Evolutionary conservation across 2,329 filamentous ascomycete species (phyloP).

Genomic region (Pseudocercospora fuligena): DNA sequence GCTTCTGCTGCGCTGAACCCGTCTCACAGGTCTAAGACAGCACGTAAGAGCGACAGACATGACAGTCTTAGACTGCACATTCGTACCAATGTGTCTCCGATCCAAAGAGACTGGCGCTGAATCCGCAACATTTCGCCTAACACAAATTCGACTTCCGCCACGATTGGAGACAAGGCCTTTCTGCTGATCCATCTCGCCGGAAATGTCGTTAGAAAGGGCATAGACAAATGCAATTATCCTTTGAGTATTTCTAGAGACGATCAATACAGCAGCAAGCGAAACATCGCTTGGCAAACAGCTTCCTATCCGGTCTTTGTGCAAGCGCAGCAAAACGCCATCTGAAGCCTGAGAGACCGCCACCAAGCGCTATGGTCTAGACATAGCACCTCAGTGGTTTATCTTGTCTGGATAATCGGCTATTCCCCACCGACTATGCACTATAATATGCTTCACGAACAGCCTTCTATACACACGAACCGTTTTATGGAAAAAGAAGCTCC

Average conservation of each 20-base stretch:
- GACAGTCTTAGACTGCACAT: not conserved
- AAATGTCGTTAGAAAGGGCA: too few species aligned
- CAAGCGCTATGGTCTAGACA: not conserved
- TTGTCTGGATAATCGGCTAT: not conserved
- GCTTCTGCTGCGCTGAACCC: not conserved
- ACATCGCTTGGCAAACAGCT: too few species aligned
- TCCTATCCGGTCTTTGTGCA: too few species aligned
- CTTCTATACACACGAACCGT: not conserved
- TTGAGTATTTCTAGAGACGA: too few species aligned
- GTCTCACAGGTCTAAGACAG: not conserved
- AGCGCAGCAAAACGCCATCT: too few species aligned
- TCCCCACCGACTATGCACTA: not conserved
- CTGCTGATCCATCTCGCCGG: too few species aligned
- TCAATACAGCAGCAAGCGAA: too few species aligned
- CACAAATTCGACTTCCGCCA: too few species aligned
- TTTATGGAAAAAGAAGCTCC: not conserved
- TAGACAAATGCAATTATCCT: too few species aligned
- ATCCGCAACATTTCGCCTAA: too few species aligned
- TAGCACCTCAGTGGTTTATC: not conserved
- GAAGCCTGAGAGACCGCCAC: not conserved
- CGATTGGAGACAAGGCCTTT: too few species aligned
- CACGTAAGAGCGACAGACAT: not conserved
- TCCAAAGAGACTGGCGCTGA: too few species aligned
- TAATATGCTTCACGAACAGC: not conserved
- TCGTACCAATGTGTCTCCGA: not conserved